phyloP scores from a whole-genome alignment of 73 alveolate genomes.

The Paramecium caudatum region DNA sequence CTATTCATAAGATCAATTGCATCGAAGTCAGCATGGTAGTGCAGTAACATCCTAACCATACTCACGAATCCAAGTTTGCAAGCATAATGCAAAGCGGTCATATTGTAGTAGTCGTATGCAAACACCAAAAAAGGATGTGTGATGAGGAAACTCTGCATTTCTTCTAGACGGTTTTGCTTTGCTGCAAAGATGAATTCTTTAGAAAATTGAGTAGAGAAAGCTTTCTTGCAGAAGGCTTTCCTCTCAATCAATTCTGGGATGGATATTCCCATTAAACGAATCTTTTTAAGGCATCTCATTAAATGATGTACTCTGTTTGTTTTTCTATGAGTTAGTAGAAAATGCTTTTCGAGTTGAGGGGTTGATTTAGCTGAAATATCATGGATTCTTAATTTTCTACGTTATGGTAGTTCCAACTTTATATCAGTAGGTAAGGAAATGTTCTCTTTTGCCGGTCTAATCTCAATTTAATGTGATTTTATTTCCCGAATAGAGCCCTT shows the following conservation, averaged over 20 bases:
- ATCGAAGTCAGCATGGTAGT: conserved; percentile 53
- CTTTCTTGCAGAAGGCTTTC: not conserved
- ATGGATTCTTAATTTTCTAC: not conserved
- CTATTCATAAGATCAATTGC: conserved; percentile 52
- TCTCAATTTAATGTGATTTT: conserved; percentile 3
- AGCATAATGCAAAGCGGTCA: conserved; percentile 65
- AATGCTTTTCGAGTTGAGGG: not conserved
- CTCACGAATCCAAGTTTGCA: conserved; percentile 37
- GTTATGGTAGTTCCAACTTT: not conserved
- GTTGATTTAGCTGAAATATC: not conserved
- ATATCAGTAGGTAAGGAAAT: too few species aligned
- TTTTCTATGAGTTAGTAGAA: too few species aligned
- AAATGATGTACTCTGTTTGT: too few species aligned
- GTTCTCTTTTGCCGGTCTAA: not conserved
- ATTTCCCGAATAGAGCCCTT: not conserved
- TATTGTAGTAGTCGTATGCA: conserved; percentile 43
- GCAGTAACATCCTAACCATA: conserved; percentile 1
- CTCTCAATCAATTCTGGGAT: not conserved
- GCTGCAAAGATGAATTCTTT: conserved; percentile 64
- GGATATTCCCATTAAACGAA: not conserved
- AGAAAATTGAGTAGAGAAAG: not conserved
- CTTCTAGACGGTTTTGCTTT: not conserved
- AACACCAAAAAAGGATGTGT: conserved; percentile 53
- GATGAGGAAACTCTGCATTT: not conserved
- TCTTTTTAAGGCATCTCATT: not conserved